Evolutionary conservation across 1,139 yeast genomes (phyloP), one percentile per base, ranked within the genome.

Genomic region (Suhomyces bokatorum): DNA sequence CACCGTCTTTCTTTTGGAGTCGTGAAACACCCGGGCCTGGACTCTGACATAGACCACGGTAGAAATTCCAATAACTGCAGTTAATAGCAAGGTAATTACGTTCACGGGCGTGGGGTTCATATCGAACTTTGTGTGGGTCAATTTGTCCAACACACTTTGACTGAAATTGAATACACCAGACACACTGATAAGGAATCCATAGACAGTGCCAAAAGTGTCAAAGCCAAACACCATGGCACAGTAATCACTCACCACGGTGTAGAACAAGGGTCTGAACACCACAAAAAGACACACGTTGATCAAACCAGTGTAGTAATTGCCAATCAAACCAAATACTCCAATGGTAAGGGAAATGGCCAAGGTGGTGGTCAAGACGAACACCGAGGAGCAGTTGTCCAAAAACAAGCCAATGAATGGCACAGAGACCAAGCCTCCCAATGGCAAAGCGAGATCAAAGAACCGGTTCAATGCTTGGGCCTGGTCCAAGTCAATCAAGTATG

Each of bases 211-310:
- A 53, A 73, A 73, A 12, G 77, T 73, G 46, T 73, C 77, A 47
- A 73, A 73, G 8, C 78, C 78, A 57, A 73, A 73, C 28, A 73
- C 77, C 52, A 73, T 73, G 40, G 78, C 78, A 53, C 77, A 73
- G 45, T 68, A 66, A 48, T 73, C 78, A 8, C 74, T 67, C 17
- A 73, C 64, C 3, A 73, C 64, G 12, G 78, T 73, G 53, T 73
- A 73, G 56, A 70, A 73, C 44, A 73, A 69, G 12, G 78, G 78
- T 47, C 78, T 60, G 58, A 66, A 73, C 17, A 65, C 68, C 31
- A 71, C 77, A 54, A 73, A 73, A 8, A 73, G 45, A 41, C 64
- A 57, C 8, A 73, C 66, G 43, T 72, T 70, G 35, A 69, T 32
- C 11, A 72, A 39, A 4, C 73, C 77, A 10, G 63, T 44, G 20